phyloP scores from a whole-genome alignment of 805 yeast species.

The Pichia ethanolica region DNA sequence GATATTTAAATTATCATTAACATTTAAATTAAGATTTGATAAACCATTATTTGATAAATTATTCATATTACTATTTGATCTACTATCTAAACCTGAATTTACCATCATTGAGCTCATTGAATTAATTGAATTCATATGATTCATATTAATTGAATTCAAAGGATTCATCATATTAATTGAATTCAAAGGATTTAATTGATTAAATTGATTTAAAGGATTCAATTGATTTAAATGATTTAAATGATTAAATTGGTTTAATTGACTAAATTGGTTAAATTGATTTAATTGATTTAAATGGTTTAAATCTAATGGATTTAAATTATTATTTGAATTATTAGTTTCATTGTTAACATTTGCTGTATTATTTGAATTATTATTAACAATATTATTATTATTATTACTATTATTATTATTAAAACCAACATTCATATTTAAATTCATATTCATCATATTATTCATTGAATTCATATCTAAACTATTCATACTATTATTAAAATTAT shows the following conservation, averaged over 20 bases:
- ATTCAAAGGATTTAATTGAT: neutral
- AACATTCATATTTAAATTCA: neutral
- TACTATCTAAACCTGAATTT: neutral
- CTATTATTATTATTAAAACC: neutral
- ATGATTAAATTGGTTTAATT: neutral
- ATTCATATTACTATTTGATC: conserved; percentile 2
- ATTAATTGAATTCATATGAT: neutral
- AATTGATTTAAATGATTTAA: neutral
- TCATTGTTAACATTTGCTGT: no score
- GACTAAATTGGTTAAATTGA: neutral
- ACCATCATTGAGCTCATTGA: neutral
- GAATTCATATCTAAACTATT: neutral
- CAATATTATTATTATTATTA: neutral
- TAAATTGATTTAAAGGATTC: neutral
- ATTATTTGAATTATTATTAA: neutral
- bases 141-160: neutral
- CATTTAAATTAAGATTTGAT: no score
- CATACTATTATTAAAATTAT: neutral
- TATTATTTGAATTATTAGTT: neutral
- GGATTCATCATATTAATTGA: neutral
- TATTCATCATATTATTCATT: neutral
- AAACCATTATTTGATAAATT: neutral
- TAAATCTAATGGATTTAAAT: neutral
- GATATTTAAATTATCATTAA: neutral
- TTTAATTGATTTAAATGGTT: neutral